Evolutionary conservation across 202 grass and related monocot genomes (phyloP), one percentile per base, ranked within the genome.

Genomic region (Brachypodium distachyon): DNA sequence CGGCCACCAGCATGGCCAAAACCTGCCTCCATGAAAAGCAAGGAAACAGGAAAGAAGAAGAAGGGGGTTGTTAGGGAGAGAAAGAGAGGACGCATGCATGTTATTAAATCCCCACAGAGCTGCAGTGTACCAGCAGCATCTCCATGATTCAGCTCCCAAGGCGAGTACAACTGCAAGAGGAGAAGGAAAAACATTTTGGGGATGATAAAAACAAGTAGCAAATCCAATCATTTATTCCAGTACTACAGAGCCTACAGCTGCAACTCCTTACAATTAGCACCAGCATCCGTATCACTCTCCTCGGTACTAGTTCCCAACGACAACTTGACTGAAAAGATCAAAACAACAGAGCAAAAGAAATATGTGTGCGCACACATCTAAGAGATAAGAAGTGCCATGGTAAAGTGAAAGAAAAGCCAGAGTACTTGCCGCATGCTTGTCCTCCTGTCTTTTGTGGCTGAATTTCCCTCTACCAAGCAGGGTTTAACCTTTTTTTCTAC

Each of bases 91-190:
- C n/a, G 29, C 46, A 26, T 42, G 56, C 56, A 81, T 43, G 38
- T 17, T 36, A 61, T 67, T 67, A 59, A 23, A 74, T 74, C 67
- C 36, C 72, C 32, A 77, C 65, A 67, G 85, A 48, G 16, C 36
- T 72, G 63, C 86, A 51, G 77, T 65, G 81, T 84, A 77, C 77
- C 54, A 54, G 76, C 63, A 76, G 81, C 64, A 81, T 77, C 70
- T 77, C 32, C 14, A 76, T 70, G 46, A 48, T 81, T 70, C 86
- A 77, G 76, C 81, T 84, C 70, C 86, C 81, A 77, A 88, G 70
- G 77, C 64, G 62, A 55, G 70, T 84, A 58, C 37, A 22, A 78
- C 77, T 66, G 56, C 72, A 76, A 65, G 49, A 54, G 48, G 46
- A 21, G 38, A 44, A 65, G 57, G 77, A 51, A 66, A 38, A 81